Percentiles rank a stretch among this genome's conserved stretches.
phyloP scores from a whole-genome alignment of 768 basidiomycete genomes.

The Lentinula edodes region DNA sequence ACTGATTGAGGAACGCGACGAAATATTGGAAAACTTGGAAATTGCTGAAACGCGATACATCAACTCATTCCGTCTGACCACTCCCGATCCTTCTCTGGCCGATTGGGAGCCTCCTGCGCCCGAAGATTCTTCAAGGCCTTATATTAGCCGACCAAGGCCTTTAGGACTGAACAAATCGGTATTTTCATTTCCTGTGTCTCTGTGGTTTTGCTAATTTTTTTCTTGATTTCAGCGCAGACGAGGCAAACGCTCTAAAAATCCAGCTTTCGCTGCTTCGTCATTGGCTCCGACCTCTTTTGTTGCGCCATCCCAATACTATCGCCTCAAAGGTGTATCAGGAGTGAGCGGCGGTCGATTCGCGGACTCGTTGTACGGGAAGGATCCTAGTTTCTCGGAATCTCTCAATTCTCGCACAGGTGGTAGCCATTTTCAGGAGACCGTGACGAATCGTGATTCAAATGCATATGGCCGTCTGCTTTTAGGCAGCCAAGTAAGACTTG shows the following conservation, averaged over 20 bases:
- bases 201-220: not conserved
- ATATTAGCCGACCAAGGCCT: constrained; percentile 67
- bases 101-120: constrained; percentile 46
- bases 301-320: constrained; percentile 76
- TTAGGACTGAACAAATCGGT: constrained; percentile 34
- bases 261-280: constrained; percentile 64
- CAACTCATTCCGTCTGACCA: constrained; percentile 65
- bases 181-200: not conserved
- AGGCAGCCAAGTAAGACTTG: constrained; percentile 51
- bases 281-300: constrained; percentile 73
- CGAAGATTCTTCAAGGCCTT: constrained; percentile 39
- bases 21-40: constrained; percentile 74
- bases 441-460: constrained; percentile 53
- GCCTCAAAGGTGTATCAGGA: constrained; percentile 55
- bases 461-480: constrained; percentile 55
- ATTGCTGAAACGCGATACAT: constrained; percentile 78
- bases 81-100: constrained; percentile 66
- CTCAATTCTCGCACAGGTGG: constrained; percentile 60
- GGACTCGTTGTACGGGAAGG: constrained; percentile 32
- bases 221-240: constrained; percentile 25
- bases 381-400: constrained; percentile 50
- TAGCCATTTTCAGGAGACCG: constrained; percentile 60
- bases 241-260: constrained; percentile 48
- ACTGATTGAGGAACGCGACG: constrained; percentile 71
- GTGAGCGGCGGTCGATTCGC: constrained; percentile 56